These are phyloP conservation scores for Scutellaria galericulata DNA, from an alignment of 257 asterid species.

Conservation along the genomic window DNA sequence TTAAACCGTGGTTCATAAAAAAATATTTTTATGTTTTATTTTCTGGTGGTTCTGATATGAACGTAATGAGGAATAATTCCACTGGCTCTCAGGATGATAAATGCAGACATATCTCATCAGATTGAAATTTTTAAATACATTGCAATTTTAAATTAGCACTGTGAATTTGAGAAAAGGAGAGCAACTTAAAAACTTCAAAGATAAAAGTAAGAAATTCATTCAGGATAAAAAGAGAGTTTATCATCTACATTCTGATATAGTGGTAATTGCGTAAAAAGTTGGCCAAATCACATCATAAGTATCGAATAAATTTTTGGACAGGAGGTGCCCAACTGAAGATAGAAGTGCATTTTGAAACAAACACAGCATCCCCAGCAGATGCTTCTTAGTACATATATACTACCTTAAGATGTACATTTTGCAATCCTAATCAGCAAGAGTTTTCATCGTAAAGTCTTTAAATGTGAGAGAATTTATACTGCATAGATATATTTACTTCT, in stretches of 20 bases:
- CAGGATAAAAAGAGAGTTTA: neutral
- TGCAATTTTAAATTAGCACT: neutral
- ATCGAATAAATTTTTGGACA: neutral
- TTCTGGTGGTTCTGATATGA: neutral
- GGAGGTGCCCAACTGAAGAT: neutral
- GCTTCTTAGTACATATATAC: neutral
- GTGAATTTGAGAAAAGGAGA: neutral
- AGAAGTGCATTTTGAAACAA: neutral
- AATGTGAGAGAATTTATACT: neutral
- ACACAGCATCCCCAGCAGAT: neutral
- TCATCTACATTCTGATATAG: neutral
- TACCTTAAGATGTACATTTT: neutral
- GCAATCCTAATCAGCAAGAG: neutral
- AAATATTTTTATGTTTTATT: neutral
- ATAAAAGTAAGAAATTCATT: constrained; percentile 1
- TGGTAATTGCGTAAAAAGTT: neutral
- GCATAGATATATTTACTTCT: neutral
- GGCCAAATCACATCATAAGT: neutral
- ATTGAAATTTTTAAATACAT: neutral
- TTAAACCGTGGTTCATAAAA: constrained; percentile 16
- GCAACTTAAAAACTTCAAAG: neutral
- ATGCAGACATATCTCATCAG: neutral
- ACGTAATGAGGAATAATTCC: neutral
- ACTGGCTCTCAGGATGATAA: constrained; percentile 13
- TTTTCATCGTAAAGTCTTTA: neutral